Conservation (phyloP, 768 basidiomycete genomes). For the Mycena indigotica region DNA sequence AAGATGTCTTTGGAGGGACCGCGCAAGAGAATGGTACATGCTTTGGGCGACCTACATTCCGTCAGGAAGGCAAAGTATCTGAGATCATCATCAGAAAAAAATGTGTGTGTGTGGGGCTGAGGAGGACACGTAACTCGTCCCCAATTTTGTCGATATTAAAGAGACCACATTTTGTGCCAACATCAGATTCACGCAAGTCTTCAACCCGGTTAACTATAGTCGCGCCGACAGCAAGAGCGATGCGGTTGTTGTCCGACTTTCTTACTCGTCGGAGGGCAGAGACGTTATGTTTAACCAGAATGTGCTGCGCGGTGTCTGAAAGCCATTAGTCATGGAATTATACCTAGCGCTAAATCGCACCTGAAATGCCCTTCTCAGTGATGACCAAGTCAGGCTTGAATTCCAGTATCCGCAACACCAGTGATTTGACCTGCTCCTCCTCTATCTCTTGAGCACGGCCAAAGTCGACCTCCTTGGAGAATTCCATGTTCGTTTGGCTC, state of each 20-base stretch:
- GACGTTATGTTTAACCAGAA: slow-evolving; percentile 83
- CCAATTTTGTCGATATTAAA: slow-evolving; percentile 98
- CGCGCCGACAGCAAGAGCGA: slow-evolving; percentile 92
- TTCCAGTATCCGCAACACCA: slow-evolving; percentile 84
- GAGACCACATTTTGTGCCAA: slow-evolving; percentile 93
- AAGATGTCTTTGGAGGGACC: slow-evolving; percentile 98
- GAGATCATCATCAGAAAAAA: too few relatives aligned
- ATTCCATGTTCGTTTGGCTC: slow-evolving; percentile 97
- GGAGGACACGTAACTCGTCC: too few relatives aligned
- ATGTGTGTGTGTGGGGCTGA: too few relatives aligned
- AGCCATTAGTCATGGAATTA: not conserved
- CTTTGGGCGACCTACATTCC: slow-evolving; percentile 89
- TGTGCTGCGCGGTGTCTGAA: slow-evolving; percentile 89
- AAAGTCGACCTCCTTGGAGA: slow-evolving; percentile 93
- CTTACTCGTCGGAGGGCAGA: slow-evolving; percentile 96
- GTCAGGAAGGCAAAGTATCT: slow-evolving; percentile 98
- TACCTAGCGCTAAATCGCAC: slow-evolving; percentile 45
- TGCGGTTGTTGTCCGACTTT: slow-evolving; percentile 98
- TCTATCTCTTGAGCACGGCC: slow-evolving; percentile 89
- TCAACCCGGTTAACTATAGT: slow-evolving; percentile 97
- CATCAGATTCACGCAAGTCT: slow-evolving; percentile 87
- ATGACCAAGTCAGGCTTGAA: slow-evolving; percentile 95
- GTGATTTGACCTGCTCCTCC: slow-evolving; percentile 91
- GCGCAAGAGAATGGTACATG: slow-evolving; percentile 96
- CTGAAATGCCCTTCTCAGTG: slow-evolving; percentile 97